These are phyloP conservation scores for Crotalaria pallida DNA, from an alignment of 306 rosid genomes.

Conservation along the genomic window DNA sequence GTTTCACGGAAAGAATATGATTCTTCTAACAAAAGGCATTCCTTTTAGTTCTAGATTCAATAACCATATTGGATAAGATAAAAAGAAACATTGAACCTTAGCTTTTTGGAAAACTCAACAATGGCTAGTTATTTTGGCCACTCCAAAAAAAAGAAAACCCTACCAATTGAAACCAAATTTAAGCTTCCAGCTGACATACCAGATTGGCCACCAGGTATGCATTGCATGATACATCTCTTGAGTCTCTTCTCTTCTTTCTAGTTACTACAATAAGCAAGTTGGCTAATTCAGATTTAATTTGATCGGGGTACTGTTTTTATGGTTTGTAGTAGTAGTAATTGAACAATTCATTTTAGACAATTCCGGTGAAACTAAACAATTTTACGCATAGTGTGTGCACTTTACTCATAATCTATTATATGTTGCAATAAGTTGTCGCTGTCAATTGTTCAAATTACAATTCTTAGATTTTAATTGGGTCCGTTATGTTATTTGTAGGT, in stretches of 20 bases:
- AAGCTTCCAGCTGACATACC: constrained; percentile 56
- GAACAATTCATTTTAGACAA: too few relatives aligned
- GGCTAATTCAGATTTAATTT: too few relatives aligned
- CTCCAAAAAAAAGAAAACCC: constrained; percentile 18
- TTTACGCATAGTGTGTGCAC: too few relatives aligned
- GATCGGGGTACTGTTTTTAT: too few relatives aligned
- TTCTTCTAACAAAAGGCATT: constrained; percentile 13
- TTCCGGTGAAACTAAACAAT: too few relatives aligned
- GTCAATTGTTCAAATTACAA: background rate
- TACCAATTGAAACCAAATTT: constrained; percentile 46
- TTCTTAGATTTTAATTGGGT: background rate
- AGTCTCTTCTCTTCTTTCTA: background rate
- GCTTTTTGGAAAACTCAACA: background rate
- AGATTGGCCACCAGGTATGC: constrained; percentile 39
- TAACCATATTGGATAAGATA: background rate
- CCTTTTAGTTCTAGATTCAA: background rate
- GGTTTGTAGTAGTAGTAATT: too few relatives aligned
- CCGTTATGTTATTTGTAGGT: constrained; percentile 12
- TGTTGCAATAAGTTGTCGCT: background rate
- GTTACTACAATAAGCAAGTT: too few relatives aligned
- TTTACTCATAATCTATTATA: too few relatives aligned
- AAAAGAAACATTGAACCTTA: background rate
- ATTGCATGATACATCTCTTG: background rate
- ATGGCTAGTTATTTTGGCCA: constrained; percentile 39
- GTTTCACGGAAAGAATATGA: constrained; percentile 24